Evolutionary conservation across 345 rosid genomes (phyloP).

Genomic region (Lumnitzera littorea): DNA sequence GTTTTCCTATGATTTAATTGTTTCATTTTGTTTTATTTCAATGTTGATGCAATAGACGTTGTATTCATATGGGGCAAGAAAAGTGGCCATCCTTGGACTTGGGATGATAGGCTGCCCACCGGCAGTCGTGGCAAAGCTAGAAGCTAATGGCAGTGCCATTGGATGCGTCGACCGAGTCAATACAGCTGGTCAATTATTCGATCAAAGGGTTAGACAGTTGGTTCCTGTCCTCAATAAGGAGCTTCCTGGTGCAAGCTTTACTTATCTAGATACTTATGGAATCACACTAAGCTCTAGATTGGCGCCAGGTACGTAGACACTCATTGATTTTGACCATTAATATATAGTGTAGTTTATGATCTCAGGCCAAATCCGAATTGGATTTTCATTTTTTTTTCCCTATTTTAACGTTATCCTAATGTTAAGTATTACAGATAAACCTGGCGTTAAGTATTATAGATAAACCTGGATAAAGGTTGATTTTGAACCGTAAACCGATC

Average conservation of each 20-base stretch:
- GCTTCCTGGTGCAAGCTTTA: constrained; percentile 18
- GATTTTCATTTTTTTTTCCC: too few relatives aligned
- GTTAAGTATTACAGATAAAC: too few relatives aligned
- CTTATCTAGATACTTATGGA: constrained; percentile 11
- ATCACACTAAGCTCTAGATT: neutral
- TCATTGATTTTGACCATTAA: neutral
- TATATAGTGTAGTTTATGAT: too few relatives aligned
- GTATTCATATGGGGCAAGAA: constrained; percentile 27
- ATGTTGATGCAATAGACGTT: constrained; percentile 8
- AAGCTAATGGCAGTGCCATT: constrained; percentile 10
- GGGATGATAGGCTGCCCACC: constrained; percentile 27
- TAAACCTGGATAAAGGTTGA: too few relatives aligned
- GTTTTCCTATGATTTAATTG: too few relatives aligned
- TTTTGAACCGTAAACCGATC: too few relatives aligned
- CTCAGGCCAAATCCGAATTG: too few relatives aligned
- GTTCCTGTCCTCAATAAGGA: constrained; percentile 17
- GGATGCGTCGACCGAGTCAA: constrained; percentile 15
- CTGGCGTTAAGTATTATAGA: too few relatives aligned
- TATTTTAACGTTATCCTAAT: too few relatives aligned
- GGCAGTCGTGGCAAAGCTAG: constrained; percentile 5
- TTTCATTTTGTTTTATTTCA: neutral
- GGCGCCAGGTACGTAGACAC: neutral
- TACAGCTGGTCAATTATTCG: constrained; percentile 15
- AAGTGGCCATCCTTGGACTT: constrained; percentile 25
- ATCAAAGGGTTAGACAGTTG: constrained; percentile 10